Percentiles rank a stretch among this genome's conserved stretches.
Evolutionary conservation across 306 rosid species (phyloP).

Genomic region (Rosa chinensis): DNA sequence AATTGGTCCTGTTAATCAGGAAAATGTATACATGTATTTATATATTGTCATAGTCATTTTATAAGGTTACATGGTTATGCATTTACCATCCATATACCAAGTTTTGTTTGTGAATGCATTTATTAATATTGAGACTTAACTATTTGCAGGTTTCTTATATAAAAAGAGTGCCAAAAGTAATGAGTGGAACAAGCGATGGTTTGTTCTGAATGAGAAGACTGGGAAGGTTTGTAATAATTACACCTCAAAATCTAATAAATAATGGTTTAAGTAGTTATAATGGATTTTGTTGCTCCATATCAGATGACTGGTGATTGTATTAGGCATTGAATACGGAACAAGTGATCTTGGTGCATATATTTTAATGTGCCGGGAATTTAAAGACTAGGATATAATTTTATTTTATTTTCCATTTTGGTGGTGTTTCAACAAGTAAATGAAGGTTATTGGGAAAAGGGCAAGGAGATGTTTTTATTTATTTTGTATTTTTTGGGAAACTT

Average conservation of each 20-base stretch:
- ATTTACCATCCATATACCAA: not conserved
- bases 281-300: not conserved
- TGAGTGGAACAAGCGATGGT: conserved; percentile 98
- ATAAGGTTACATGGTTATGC: not conserved
- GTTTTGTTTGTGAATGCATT: not conserved
- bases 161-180: conserved; percentile 91
- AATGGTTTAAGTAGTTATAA: not conserved
- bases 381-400: not conserved
- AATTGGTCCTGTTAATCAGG: conserved; percentile 4
- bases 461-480: not conserved
- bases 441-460: not conserved
- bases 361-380: not conserved
- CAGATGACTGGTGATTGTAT: not conserved
- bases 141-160: conserved; percentile 65
- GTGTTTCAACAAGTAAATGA: not conserved
- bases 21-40: not conserved
- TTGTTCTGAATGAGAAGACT: conserved; percentile 90
- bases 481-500: no score
- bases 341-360: not conserved
- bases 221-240: conserved; percentile 71
- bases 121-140: not conserved
- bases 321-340: not conserved
- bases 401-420: not conserved
- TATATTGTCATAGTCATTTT: not conserved
- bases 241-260: not conserved